These are phyloP conservation scores for Penicillium arizonense DNA, from an alignment of 495 filamentous ascomycete genomes.

Conservation along the genomic window DNA sequence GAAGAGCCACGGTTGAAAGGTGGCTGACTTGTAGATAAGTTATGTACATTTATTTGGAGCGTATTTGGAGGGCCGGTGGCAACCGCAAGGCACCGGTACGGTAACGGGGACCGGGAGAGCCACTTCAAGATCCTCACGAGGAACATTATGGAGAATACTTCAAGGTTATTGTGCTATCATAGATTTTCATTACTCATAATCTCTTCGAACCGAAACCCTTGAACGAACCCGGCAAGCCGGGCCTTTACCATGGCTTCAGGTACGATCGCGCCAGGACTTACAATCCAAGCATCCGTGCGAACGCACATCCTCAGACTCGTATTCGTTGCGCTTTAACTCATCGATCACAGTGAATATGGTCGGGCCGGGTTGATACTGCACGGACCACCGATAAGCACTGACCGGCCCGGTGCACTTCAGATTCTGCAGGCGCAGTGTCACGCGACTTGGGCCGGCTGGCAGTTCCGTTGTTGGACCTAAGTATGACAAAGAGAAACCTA, in stretches of 20 bases:
- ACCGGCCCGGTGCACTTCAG: constrained; percentile 13
- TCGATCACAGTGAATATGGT: not conserved
- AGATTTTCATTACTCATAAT: not conserved
- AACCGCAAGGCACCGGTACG: constrained; percentile 26
- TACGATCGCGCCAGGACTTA: not conserved
- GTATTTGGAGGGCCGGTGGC: constrained; percentile 19
- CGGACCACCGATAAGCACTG: constrained; percentile 11
- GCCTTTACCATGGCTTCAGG: not conserved
- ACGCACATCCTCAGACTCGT: not conserved
- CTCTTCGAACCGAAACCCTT: not conserved
- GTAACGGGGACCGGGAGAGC: constrained; percentile 4
- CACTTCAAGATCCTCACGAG: not conserved
- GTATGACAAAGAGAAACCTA: no score
- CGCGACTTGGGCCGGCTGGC: not conserved
- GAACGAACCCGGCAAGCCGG: no score
- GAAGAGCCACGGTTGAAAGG: constrained; percentile 11
- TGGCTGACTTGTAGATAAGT: constrained; percentile 9
- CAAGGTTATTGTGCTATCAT: no score
- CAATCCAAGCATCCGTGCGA: not conserved
- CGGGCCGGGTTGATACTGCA: constrained; percentile 16
- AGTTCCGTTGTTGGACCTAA: no score
- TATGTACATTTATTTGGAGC: constrained; percentile 4
- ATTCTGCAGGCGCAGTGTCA: not conserved
- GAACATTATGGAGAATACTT: not conserved
- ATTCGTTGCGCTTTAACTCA: not conserved